These are phyloP conservation scores for Penicillium sp. DNA, from an alignment of 2,329 filamentous ascomycete genomes.

Conservation along the genomic window DNA sequence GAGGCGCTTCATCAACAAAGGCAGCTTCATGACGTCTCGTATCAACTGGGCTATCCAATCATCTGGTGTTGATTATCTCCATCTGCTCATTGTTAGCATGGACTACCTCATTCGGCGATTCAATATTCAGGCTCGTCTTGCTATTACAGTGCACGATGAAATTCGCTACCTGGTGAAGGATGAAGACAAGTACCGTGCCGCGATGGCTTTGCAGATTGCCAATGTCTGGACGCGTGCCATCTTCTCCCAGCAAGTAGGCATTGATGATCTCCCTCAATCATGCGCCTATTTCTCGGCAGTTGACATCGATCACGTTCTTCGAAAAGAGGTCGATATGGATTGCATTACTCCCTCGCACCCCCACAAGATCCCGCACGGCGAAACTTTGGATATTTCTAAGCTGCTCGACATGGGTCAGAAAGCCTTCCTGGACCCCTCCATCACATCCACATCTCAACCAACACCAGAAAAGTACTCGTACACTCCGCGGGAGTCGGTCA, in stretches of 20 bases:
- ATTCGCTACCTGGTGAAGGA: conserved; percentile 89
- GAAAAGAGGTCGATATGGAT: conserved; percentile 98
- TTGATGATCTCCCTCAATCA: conserved; percentile 87
- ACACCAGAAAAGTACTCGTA: conserved; percentile 65
- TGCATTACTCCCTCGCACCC: conserved; percentile 88
- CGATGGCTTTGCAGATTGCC: conserved; percentile 88
- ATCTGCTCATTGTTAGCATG: conserved; percentile 90
- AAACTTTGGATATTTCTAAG: conserved; percentile 78
- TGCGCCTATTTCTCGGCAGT: conserved; percentile 96
- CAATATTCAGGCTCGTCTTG: conserved; percentile 78
- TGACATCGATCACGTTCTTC: conserved; percentile 90
- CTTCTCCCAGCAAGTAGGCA: conserved; percentile 96
- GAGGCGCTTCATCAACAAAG: conserved; percentile 80
- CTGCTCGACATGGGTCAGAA: conserved; percentile 69
- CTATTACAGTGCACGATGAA: conserved; percentile 96
- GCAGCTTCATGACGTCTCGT: conserved; percentile 88
- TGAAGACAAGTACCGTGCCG: conserved; percentile 80
- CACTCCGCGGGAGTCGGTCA: conserved; percentile 70
- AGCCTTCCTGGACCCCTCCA: conserved; percentile 66
- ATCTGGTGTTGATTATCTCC: conserved; percentile 93
- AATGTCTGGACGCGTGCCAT: conserved; percentile 97
- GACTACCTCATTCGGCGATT: conserved; percentile 85
- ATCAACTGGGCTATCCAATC: conserved; percentile 99
- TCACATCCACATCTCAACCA: conserved; percentile 59
- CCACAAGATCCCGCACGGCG: conserved; percentile 74